Evolutionary conservation across 331 rosid genomes (phyloP).

Genomic region (Acacia pycnantha): DNA sequence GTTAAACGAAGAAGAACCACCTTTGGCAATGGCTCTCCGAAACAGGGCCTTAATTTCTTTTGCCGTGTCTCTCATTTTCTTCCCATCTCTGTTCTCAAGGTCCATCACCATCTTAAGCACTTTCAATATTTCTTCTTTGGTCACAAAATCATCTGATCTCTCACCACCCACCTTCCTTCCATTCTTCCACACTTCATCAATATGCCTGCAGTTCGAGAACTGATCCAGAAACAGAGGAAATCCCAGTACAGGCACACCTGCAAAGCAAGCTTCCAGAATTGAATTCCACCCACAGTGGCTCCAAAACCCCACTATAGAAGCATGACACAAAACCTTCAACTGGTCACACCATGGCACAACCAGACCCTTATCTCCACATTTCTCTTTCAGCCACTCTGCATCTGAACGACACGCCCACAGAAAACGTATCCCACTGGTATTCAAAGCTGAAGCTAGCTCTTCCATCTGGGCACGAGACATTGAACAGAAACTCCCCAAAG

Average conservation of each 20-base stretch:
- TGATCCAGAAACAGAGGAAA: conserved; percentile 51
- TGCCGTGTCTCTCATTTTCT: conserved; percentile 30
- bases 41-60: conserved; percentile 8
- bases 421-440: conserved; percentile 16
- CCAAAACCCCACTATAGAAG: conserved; percentile 53
- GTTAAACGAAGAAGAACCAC: conserved; percentile 43
- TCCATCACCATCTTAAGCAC: conserved; percentile 38
- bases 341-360: conserved; percentile 66
- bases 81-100: conserved; percentile 21
- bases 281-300: conserved; percentile 66
- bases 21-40: conserved; percentile 24
- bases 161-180: conserved; percentile 28
- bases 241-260: conserved; percentile 48
- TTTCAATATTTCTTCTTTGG: conserved; percentile 35
- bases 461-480: conserved; percentile 44
- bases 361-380: conserved; percentile 34
- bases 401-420: conserved; percentile 49
- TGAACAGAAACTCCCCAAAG: conserved; percentile 52
- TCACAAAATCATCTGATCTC: conserved; percentile 22
- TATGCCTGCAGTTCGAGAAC: conserved; percentile 40
- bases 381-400: conserved; percentile 22
- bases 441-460: conserved; percentile 37
- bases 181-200: conserved; percentile 48
- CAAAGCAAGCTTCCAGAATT: conserved; percentile 39
- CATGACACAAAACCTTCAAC: conserved; percentile 47